Percentiles rank a stretch among this genome's conserved stretches.
Conservation (phyloP, 441 rosid genomes). For the Pelargonium fulgidum region DNA sequence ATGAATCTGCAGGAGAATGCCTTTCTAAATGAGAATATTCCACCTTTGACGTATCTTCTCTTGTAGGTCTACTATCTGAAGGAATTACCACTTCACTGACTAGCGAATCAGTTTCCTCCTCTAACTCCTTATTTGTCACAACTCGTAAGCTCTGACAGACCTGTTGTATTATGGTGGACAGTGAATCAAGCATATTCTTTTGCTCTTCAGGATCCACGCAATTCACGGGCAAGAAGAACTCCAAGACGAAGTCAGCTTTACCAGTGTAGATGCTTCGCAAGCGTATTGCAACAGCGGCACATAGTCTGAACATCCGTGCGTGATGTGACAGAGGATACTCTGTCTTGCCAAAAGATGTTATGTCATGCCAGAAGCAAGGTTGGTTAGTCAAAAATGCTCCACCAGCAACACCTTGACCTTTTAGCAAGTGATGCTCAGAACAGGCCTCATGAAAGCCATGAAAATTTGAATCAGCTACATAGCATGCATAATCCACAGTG, state of each 20-base stretch:
- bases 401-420: slow-evolving; percentile 88
- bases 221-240: slow-evolving; percentile 76
- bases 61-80: too few relatives aligned
- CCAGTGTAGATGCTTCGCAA: slow-evolving; percentile 63
- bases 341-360: slow-evolving; percentile 46
- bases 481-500: slow-evolving; percentile 69
- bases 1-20: slow-evolving; percentile 30
- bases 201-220: slow-evolving; percentile 56
- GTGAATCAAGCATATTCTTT: slow-evolving; percentile 54
- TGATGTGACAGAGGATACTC: slow-evolving; percentile 91
- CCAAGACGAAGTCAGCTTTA: slow-evolving; percentile 63
- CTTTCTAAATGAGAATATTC: slow-evolving; percentile 23
- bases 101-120: slow-evolving; percentile 33
- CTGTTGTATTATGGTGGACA: slow-evolving; percentile 58
- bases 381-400: slow-evolving; percentile 73
- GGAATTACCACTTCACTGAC: too few relatives aligned
- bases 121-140: slow-evolving; percentile 61
- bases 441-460: slow-evolving; percentile 66
- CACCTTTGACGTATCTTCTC: slow-evolving; percentile 1
- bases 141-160: slow-evolving; percentile 63
- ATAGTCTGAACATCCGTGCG: slow-evolving; percentile 66
- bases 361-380: slow-evolving; percentile 71
- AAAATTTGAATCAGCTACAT: slow-evolving; percentile 44
- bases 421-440: slow-evolving; percentile 78
- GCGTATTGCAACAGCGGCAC: slow-evolving; percentile 81